Evolutionary conservation across 495 filamentous ascomycete species (phyloP).

Genomic region (Pseudomonodictys pantanalensis): DNA sequence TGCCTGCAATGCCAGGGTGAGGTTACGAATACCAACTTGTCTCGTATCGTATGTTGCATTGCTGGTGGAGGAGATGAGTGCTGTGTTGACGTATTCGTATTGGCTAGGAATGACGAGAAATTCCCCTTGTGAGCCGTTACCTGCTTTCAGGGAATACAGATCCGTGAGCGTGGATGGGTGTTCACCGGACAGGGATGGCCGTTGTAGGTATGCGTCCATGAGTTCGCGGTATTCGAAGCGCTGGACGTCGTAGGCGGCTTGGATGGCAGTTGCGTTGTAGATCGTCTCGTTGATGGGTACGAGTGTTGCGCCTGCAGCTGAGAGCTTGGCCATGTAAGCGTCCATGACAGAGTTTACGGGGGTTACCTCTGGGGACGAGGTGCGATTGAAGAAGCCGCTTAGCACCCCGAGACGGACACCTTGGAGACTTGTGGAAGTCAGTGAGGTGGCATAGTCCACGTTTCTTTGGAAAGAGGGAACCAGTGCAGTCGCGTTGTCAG

Average conservation of each 20-base stretch:
- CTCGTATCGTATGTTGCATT: slow-evolving; percentile 47
- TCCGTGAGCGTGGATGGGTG: slow-evolving; percentile 46
- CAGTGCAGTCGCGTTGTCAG: slow-evolving; percentile 46
- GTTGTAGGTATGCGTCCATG: slow-evolving; percentile 50
- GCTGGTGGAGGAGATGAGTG: slow-evolving; percentile 48
- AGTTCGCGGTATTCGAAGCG: slow-evolving; percentile 54
- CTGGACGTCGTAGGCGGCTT: slow-evolving; percentile 53
- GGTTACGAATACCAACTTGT: slow-evolving; percentile 46
- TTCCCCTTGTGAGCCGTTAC: slow-evolving; percentile 34
- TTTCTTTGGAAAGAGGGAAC: slow-evolving; percentile 38
- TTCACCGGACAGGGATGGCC: slow-evolving; percentile 32
- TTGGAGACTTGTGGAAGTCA: slow-evolving; percentile 43
- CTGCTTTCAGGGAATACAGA: slow-evolving; percentile 39
- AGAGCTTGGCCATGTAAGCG: slow-evolving; percentile 38
- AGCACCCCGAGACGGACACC: slow-evolving; percentile 49
- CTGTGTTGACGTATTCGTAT: slow-evolving; percentile 51
- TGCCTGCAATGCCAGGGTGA: slow-evolving; percentile 47
- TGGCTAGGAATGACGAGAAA: slow-evolving; percentile 58
- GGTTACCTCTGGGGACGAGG: slow-evolving; percentile 46
- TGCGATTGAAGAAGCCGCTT: slow-evolving; percentile 51
- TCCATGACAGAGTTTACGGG: slow-evolving; percentile 52
- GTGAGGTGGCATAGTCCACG: slow-evolving; percentile 45
- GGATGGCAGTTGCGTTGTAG: slow-evolving; percentile 52
- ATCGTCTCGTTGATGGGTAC: slow-evolving; percentile 50
- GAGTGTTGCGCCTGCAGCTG: slow-evolving; percentile 42